Percentiles rank a stretch among this genome's conserved stretches.
Conservation (phyloP, 345 rosid species). For the Syzygium grande region DNA sequence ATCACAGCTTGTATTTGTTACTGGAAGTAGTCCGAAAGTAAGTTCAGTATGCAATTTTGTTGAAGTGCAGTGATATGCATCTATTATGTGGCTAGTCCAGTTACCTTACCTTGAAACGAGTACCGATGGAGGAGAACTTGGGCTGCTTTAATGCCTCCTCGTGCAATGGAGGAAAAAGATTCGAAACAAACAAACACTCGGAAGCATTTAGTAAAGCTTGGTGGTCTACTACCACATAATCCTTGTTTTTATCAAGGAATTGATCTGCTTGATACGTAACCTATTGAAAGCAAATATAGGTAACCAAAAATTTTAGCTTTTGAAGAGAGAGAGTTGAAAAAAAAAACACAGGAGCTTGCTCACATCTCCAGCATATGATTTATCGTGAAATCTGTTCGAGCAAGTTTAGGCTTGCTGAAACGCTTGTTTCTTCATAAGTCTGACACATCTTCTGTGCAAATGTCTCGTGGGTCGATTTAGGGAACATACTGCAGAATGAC, state of each 20-base stretch:
- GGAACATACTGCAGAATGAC: slow-evolving; percentile 74
- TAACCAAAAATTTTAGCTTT: background rate
- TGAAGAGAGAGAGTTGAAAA: background rate
- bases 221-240: slow-evolving; percentile 98
- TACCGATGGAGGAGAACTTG: slow-evolving; percentile 97
- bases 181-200: slow-evolving; percentile 60
- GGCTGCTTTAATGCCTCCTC: slow-evolving; percentile 92
- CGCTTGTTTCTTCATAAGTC: slow-evolving; percentile 90
- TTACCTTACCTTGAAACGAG: slow-evolving; percentile 81
- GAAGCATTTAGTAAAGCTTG: slow-evolving; percentile 88
- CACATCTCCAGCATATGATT: slow-evolving; percentile 99
- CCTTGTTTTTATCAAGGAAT: slow-evolving; percentile 98
- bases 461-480: slow-evolving; percentile 97
- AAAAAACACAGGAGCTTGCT: background rate
- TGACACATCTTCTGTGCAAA: slow-evolving; percentile 97
- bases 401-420: slow-evolving; percentile 93
- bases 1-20: slow-evolving; percentile 95
- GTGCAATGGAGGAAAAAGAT: slow-evolving; percentile 76
- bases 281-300: slow-evolving; percentile 21
- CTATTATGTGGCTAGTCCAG: background rate
- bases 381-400: slow-evolving; percentile 91
- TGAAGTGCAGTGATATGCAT: background rate
- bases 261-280: slow-evolving; percentile 88
- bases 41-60: background rate
- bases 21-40: slow-evolving; percentile 20